Percentiles rank a stretch among this genome's conserved stretches.
Conservation (phyloP, 2,329 filamentous ascomycete species). For the Metarhizium guizhouense region DNA sequence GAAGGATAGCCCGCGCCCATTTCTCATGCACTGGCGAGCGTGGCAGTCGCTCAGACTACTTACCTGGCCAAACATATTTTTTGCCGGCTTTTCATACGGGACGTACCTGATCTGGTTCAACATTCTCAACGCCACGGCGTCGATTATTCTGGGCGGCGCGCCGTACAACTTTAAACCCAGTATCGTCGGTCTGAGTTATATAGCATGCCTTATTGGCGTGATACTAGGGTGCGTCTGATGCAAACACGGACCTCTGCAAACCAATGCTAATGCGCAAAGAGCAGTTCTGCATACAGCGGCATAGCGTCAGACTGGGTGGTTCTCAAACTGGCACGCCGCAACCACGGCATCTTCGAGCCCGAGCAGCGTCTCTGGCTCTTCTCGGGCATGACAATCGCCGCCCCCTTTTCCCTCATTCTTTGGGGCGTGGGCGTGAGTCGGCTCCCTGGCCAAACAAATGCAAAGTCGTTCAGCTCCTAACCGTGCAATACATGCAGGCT, state of each 20-base stretch:
- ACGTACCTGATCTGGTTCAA: slow-evolving; percentile 34
- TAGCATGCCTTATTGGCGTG: slow-evolving; percentile 27
- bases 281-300: slow-evolving; percentile 9
- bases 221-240: slow-evolving; percentile 16
- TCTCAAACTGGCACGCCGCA: slow-evolving; percentile 28
- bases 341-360: slow-evolving; percentile 31
- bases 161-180: slow-evolving; percentile 30
- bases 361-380: slow-evolving; percentile 34
- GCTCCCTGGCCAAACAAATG: not conserved
- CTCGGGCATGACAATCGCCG: slow-evolving; percentile 18
- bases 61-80: slow-evolving; percentile 33
- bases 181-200: slow-evolving; percentile 29
- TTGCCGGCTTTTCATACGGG: slow-evolving; percentile 32
- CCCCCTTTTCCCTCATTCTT: slow-evolving; percentile 19
- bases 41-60: slow-evolving; percentile 27
- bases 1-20: slow-evolving; percentile 23
- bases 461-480: not conserved
- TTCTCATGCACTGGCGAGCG: slow-evolving; percentile 27
- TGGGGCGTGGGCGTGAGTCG: slow-evolving; percentile 23
- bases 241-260: not conserved
- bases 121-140: slow-evolving; percentile 34
- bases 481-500: slow-evolving; percentile 10
- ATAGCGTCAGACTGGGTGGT: slow-evolving; percentile 23
- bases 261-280: not conserved
- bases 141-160: slow-evolving; percentile 25